A percentile compares a stretch with the other conserved stretches of the same genome.
These are phyloP conservation scores for Hypholoma sublateritium DNA, from an alignment of 768 basidiomycete species.

Conservation along the genomic window DNA sequence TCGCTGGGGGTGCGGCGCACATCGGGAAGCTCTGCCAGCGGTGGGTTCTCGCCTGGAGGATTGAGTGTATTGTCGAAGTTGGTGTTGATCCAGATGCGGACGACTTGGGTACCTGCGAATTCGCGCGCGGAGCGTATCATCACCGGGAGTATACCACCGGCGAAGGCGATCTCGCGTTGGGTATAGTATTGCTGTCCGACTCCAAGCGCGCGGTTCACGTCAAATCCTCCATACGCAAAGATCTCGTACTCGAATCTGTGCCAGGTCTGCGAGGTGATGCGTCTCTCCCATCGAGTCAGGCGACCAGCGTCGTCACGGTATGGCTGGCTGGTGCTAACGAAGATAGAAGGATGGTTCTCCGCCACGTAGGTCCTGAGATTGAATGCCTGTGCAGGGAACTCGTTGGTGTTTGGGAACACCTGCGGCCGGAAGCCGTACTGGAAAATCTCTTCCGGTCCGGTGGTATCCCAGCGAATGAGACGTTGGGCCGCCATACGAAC, in stretches of 20 bases:
- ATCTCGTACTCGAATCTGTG: constrained; percentile 1
- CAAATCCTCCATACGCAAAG: background rate
- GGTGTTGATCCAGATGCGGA: background rate
- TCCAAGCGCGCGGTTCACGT: background rate
- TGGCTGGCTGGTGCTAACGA: background rate
- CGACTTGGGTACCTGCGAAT: background rate
- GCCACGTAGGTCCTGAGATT: background rate
- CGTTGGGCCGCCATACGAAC: too few relatives aligned
- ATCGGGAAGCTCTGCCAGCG: background rate
- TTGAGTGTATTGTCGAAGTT: background rate
- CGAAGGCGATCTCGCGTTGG: constrained; percentile 1
- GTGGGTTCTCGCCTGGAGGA: background rate
- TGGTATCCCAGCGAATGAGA: too few relatives aligned
- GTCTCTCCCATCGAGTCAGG: background rate
- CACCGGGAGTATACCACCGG: background rate
- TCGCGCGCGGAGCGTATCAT: background rate
- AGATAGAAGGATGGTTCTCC: background rate
- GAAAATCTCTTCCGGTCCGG: background rate
- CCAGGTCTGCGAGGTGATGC: background rate
- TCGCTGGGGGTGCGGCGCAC: background rate
- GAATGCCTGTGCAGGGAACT: background rate
- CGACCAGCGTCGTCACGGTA: background rate
- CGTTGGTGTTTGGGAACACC: background rate
- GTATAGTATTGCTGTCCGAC: background rate
- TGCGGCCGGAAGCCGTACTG: background rate